Evolutionary conservation across 331 rosid genomes (phyloP), one percentile per base, ranked within the genome.

Genomic region (Rosa hybrid): DNA sequence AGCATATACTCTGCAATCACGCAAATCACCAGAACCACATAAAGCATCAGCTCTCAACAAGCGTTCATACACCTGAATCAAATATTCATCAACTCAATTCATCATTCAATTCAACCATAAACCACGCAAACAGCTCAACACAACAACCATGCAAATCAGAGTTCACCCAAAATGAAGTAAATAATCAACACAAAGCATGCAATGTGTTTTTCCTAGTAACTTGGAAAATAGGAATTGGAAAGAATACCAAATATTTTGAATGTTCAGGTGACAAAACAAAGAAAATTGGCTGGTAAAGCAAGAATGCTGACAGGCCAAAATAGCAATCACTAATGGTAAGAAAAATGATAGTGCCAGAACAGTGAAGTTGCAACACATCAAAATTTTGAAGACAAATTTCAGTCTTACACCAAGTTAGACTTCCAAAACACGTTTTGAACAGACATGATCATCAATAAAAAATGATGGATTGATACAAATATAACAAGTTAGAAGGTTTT

Each of bases 21-120:
- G 92, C 87, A 91, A 93, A 59, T 91, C 98, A 92, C 94, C 92
- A 91, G 97, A 94, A 90, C 90, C 90, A 91, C 87, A 94, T 75
- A 94, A 94, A 92, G 94, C 98, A 94, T 92, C 97, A 85, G 92
- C 90, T 84, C 91, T 94, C 92, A 92, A 94, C 90, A 92, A 88
- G 90, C 91, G 82, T 81, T 86, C 91, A 88, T 78, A 90, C 81
- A 94, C 97, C 95, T 90, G 95, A 94, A 92, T 90, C 92, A 94
- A 91, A 92, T 86, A 94, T 79, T 87, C 92, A 94, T 86, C 84
- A 84, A 84, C 93, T 90, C 90, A 92, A 92, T 88, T 83, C 90
- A 90, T 91, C 90, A 84, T 86, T 88, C 87, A 80, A 89, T 27
- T 44, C 64, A 83, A 67, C 77, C 80, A 78, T 78, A 83, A 83